Conservation (phyloP, 164 flowering plant species). For the Brasenia schreberi region DNA sequence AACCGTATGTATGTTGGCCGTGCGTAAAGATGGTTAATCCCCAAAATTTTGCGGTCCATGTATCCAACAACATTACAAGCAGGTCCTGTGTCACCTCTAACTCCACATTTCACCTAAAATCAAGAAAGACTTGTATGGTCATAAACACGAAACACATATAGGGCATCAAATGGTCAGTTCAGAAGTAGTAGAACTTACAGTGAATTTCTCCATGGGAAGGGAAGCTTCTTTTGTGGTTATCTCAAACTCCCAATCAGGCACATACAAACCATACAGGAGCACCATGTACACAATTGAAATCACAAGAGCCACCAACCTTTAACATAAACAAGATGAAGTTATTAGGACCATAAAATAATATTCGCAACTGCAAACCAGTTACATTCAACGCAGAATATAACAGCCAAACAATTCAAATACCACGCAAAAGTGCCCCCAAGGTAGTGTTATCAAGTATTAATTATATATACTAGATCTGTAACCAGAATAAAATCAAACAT, state of each 20-base stretch:
- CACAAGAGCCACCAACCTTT: slow-evolving; percentile 29
- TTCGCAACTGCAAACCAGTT: too few species aligned
- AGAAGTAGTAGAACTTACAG: slow-evolving; percentile 14
- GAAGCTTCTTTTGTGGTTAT: slow-evolving; percentile 19
- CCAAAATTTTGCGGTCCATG: slow-evolving; percentile 59
- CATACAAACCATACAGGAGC: slow-evolving; percentile 52
- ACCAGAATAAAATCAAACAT: too few species aligned
- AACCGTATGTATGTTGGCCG: slow-evolving; percentile 52
- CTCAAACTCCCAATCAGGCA: slow-evolving; percentile 70
- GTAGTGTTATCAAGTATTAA: too few species aligned
- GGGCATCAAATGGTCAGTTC: not conserved
- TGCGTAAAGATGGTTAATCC: slow-evolving; percentile 48
- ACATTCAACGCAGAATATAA: too few species aligned
- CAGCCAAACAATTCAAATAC: too few species aligned
- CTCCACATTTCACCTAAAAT: slow-evolving; percentile 63
- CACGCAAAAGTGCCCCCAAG: too few species aligned
- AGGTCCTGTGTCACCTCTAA: slow-evolving; percentile 68
- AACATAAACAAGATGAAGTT: slow-evolving; percentile 1
- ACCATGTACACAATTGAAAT: slow-evolving; percentile 27
- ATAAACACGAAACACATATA: too few species aligned
- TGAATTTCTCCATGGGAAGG: slow-evolving; percentile 12
- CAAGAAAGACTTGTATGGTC: not conserved
- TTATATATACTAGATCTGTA: too few species aligned
- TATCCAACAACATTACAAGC: slow-evolving; percentile 79
- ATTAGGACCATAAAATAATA: not conserved